phyloP scores from a whole-genome alignment of 106 monocot genomes.

The Acanthochlamys bracteata region DNA sequence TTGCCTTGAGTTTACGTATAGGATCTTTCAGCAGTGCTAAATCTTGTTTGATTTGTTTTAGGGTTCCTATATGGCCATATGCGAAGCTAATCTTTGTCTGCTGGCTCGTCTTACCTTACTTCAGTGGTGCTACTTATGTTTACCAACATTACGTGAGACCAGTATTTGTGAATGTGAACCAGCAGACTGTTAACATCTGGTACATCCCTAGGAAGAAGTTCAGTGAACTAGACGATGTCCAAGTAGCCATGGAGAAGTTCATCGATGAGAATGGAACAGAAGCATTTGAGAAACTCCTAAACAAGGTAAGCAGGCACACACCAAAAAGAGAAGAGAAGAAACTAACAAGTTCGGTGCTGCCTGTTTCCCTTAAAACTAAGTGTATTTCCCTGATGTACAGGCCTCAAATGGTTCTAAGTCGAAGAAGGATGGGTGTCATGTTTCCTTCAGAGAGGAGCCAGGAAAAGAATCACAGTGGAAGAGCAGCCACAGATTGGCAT shows the following conservation, averaged over 20 bases:
- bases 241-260: constrained; percentile 66
- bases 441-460: constrained; percentile 13
- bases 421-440: not conserved
- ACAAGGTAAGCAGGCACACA: constrained; percentile 39
- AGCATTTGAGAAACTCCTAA: constrained; percentile 72
- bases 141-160: constrained; percentile 73
- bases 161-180: constrained; percentile 36
- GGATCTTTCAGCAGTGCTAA: not conserved
- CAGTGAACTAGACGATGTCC: constrained; percentile 46
- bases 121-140: constrained; percentile 88
- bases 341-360: not conserved
- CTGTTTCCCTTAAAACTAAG: not conserved
- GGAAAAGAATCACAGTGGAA: constrained; percentile 17
- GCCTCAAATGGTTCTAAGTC: not conserved
- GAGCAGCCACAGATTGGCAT: constrained; percentile 11
- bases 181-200: constrained; percentile 53
- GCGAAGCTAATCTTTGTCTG: constrained; percentile 62
- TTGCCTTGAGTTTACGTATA: not conserved
- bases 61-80: constrained; percentile 96
- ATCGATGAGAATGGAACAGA: constrained; percentile 71
- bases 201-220: constrained; percentile 36
- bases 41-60: constrained; percentile 15
- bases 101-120: constrained; percentile 89
- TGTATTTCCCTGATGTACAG: not conserved
- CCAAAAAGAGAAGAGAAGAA: too few species aligned